Conservation (phyloP, 169 alveolate species). For the Blepharisma undulans region DNA sequence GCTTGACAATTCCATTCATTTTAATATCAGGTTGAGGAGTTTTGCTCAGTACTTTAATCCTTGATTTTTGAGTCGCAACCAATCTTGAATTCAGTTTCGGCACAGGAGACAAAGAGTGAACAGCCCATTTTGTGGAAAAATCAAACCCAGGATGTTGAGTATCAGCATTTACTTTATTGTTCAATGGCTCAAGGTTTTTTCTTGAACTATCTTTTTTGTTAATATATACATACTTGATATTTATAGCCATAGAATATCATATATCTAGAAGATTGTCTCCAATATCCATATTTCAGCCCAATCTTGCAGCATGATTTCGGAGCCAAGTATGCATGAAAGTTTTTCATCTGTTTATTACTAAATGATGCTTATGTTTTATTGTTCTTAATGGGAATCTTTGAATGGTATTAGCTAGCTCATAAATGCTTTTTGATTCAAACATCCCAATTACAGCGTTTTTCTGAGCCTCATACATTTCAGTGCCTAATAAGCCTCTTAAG, state of each 20-base stretch:
- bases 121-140: neutral
- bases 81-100: neutral
- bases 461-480: neutral
- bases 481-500: constrained; percentile 27
- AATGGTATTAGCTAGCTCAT: neutral
- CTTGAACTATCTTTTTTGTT: neutral
- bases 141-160: neutral
- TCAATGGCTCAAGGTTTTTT: neutral
- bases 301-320: neutral
- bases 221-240: neutral
- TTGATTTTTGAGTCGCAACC: neutral
- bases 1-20: neutral
- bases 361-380: neutral
- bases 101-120: neutral
- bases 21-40: neutral
- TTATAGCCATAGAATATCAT: neutral
- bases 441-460: neutral
- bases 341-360: neutral
- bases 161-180: neutral
- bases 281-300: neutral
- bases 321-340: neutral
- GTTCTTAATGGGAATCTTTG: neutral
- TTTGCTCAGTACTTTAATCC: neutral
- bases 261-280: neutral
- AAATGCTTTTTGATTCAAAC: neutral